phyloP scores from a whole-genome alignment of 2,329 filamentous ascomycete genomes.

The Diaporthe citri region DNA sequence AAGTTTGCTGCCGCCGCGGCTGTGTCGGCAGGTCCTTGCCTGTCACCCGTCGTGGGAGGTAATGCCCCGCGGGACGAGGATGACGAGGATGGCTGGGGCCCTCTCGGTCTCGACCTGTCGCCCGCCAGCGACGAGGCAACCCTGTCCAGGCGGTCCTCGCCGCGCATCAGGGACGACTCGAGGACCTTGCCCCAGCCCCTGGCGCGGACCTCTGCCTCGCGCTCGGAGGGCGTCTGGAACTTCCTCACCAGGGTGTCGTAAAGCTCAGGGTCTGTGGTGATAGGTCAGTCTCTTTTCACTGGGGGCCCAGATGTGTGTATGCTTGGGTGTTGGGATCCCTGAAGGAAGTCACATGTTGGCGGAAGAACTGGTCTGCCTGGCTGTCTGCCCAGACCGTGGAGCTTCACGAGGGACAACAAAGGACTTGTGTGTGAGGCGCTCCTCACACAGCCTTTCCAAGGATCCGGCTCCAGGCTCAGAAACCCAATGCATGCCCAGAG shows the following conservation, averaged over 20 bases:
- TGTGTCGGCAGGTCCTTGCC: neutral
- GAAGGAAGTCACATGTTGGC: neutral
- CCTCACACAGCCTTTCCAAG: neutral
- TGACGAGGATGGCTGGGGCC: neutral
- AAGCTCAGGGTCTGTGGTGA: constrained; percentile 75
- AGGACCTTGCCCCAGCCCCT: constrained; percentile 86
- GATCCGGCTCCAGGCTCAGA: neutral
- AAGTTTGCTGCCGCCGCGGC: constrained; percentile 28
- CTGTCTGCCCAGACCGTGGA: neutral
- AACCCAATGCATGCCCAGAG: neutral
- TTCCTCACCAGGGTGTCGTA: constrained; percentile 85
- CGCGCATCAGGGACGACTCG: constrained; percentile 81
- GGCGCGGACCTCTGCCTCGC: constrained; percentile 77
- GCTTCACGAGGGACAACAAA: neutral
- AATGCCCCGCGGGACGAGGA: neutral
- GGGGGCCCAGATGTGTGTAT: neutral
- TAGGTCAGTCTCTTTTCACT: neutral
- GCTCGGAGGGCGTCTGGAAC: constrained; percentile 80
- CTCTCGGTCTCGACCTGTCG: constrained; percentile 57
- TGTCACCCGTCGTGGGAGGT: neutral
- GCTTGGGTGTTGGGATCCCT: neutral
- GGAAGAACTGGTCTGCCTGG: neutral
- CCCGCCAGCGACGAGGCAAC: constrained; percentile 49
- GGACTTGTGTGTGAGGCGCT: no score
- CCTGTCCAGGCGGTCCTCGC: constrained; percentile 79